Conservation (phyloP, 169 alveolate species). For the Plasmodium ovale region DNA sequence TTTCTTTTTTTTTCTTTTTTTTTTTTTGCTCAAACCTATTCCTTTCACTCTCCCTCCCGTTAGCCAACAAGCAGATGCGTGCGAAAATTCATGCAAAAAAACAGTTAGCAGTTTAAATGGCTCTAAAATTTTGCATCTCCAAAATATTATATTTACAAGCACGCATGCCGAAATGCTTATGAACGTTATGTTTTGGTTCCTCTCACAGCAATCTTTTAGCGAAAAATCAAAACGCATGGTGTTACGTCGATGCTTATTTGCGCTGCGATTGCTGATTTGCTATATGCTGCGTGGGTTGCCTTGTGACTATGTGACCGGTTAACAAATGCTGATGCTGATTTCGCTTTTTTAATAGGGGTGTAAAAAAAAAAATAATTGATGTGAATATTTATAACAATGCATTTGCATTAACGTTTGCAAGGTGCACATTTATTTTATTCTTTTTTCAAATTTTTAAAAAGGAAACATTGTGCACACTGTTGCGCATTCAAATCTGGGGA, state of each 20-base stretch:
- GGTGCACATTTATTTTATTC: too few species aligned
- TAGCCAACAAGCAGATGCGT: constrained; percentile 85
- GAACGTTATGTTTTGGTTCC: constrained; percentile 57
- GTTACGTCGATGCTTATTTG: too few species aligned
- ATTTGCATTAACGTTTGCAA: too few species aligned
- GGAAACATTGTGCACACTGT: too few species aligned
- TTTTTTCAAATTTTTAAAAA: background rate
- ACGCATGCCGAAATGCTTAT: constrained; percentile 28
- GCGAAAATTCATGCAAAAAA: constrained; percentile 84
- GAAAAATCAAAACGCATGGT: constrained; percentile 63
- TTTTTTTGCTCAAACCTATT: constrained; percentile 77
- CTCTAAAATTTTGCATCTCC: constrained; percentile 77
- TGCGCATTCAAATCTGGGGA: background rate
- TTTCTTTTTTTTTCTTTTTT: constrained; percentile 22
- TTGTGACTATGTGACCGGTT: too few species aligned
- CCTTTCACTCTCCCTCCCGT: constrained; percentile 84
- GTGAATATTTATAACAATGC: too few species aligned
- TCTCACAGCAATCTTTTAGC: constrained; percentile 51
- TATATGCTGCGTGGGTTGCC: background rate
- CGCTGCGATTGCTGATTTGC: background rate
- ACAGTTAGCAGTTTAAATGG: constrained; percentile 83
- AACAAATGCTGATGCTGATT: too few species aligned
- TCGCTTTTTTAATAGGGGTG: too few species aligned
- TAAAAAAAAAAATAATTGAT: too few species aligned
- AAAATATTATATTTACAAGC: constrained; percentile 34